A percentile compares a stretch with the other conserved stretches of the same genome.
phyloP scores from a whole-genome alignment of 257 asterid genomes.

The Cruciata laevipes region DNA sequence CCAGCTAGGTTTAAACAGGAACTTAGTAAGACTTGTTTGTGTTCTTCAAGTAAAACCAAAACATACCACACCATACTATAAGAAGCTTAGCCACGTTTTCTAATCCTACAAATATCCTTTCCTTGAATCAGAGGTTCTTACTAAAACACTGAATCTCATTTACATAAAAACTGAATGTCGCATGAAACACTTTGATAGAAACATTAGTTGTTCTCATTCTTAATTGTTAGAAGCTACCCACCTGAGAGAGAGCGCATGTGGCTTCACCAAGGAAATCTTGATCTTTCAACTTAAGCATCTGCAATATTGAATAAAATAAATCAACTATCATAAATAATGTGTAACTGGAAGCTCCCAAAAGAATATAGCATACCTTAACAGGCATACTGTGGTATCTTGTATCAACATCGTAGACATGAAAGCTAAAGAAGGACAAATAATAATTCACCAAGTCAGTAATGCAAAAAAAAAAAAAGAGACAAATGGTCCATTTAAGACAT shows the following conservation, averaged over 20 bases:
- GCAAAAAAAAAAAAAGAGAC: background rate
- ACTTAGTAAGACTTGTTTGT: background rate
- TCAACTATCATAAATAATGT: background rate
- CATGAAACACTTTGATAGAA: background rate
- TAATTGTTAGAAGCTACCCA: slow-evolving; percentile 18
- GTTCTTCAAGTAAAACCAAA: background rate
- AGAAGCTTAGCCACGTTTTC: background rate
- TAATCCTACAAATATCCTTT: no score
- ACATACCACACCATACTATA: background rate
- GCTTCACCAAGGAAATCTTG: slow-evolving; percentile 85
- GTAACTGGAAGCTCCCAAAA: background rate
- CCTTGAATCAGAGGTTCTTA: background rate
- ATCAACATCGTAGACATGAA: slow-evolving; percentile 71
- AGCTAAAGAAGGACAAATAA: slow-evolving; percentile 37
- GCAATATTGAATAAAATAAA: slow-evolving; percentile 18
- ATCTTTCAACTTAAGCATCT: slow-evolving; percentile 53
- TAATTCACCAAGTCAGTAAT: slow-evolving; percentile 6
- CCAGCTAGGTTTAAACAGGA: background rate
- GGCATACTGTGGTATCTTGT: slow-evolving; percentile 56
- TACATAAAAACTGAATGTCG: background rate
- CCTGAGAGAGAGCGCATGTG: slow-evolving; percentile 66
- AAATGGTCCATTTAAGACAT: background rate
- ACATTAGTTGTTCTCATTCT: background rate
- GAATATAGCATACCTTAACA: slow-evolving; percentile 46
- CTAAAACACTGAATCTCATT: background rate